A percentile compares a stretch with the other conserved stretches of the same genome.
Evolutionary conservation across 1,139 yeast species (phyloP).

Genomic region (Hanseniaspora uvarum): DNA sequence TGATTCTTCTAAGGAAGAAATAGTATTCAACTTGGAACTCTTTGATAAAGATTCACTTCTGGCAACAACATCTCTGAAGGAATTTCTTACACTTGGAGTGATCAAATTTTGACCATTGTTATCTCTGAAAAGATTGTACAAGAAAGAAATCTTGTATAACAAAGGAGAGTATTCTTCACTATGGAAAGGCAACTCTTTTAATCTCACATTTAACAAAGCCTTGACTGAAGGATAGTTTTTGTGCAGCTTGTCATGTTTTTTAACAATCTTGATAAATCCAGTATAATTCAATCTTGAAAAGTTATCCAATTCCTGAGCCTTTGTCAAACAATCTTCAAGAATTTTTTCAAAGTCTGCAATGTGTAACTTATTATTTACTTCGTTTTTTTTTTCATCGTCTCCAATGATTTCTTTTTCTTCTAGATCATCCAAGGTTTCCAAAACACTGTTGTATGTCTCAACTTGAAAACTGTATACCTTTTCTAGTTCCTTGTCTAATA

Average conservation of each 20-base stretch:
- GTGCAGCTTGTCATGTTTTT: constrained; percentile 89
- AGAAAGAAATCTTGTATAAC: constrained; percentile 66
- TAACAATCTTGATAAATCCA: constrained; percentile 87
- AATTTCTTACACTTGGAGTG: constrained; percentile 27
- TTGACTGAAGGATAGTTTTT: constrained; percentile 67
- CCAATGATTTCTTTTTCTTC: constrained; percentile 34
- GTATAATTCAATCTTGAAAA: constrained; percentile 88
- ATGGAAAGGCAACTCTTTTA: constrained; percentile 81
- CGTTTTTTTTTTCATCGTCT: constrained; percentile 30
- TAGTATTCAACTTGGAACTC: constrained; percentile 28
- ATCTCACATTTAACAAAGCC: constrained; percentile 77
- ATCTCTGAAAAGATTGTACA: constrained; percentile 73
- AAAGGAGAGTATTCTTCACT: constrained; percentile 91
- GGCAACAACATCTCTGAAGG: constrained; percentile 28
- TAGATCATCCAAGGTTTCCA: constrained; percentile 50
- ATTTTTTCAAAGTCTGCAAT: constrained; percentile 43
- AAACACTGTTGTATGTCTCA: constrained; percentile 57
- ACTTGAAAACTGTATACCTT: constrained; percentile 86
- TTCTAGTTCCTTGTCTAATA: constrained; percentile 76
- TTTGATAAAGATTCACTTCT: constrained; percentile 26
- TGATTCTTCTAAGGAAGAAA: constrained; percentile 32
- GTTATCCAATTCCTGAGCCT: constrained; percentile 78
- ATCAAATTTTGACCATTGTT: constrained; percentile 34
- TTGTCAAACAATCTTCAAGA: constrained; percentile 61
- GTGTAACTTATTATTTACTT: constrained; percentile 21